Evolutionary conservation across 352 stramenopile species (phyloP), one percentile per base, ranked within the genome.

Genomic region (Phytophthora quininea): DNA sequence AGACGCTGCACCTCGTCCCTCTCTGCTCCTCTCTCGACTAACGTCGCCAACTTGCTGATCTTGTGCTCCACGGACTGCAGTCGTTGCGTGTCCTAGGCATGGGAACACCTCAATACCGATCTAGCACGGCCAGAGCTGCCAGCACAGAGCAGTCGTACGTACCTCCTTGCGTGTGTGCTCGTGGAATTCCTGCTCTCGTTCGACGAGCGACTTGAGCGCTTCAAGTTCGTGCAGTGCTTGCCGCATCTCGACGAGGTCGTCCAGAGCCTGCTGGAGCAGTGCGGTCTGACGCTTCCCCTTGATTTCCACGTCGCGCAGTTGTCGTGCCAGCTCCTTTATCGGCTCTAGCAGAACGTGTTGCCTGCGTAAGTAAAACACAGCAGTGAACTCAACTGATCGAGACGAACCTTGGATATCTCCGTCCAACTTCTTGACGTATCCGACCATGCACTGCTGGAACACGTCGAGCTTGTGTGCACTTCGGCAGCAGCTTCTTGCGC

Each of bases 351-450:
- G 35, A 40, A 40, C 35, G 10, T 40, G 35, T 11, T 11, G 6
- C 35, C 6, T 40, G 6, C 6, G 35, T 40, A 11, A 40, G 35
- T 40, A 30, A n/a, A 11, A 49, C 40, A 45, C 32, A 46, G 15
- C 30, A 38, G 4, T 37, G 11, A 24, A 24, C 19, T 24, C 19
- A 24, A 24, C 19, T 24, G 19, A 24, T 24, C 19, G 19, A 24
- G 19, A n/a, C 50, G 10, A 32, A 88, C 79, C 74, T 77, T 88
- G 72, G 10, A 65, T 66, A 19, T 83, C 69, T 15, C 63, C 45
- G 35, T 88, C 77, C 1, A 84, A 58, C 24, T 76, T 71, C 57
- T 90, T 87, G 19, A 83, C 68, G 35, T 84, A 86, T 7, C 61
- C 48, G 4, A 83, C 37, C 50, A 89, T 77, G 24, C 76, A 71